These are phyloP conservation scores for Blumeriella jaapii DNA, from an alignment of 2,329 filamentous ascomycete genomes.

Conservation along the genomic window DNA sequence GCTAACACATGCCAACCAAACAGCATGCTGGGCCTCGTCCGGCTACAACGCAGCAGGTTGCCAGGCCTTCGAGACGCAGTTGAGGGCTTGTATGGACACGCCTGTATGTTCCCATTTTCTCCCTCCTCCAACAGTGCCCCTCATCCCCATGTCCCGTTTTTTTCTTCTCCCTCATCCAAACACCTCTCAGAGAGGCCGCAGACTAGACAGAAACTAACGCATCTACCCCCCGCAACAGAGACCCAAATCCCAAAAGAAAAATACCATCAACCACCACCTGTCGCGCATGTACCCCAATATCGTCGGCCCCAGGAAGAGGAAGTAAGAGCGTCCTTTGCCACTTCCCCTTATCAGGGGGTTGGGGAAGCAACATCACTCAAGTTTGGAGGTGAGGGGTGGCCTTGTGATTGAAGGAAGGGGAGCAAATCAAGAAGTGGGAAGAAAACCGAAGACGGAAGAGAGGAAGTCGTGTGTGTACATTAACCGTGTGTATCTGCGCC, in stretches of 20 bases:
- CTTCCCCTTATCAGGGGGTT: no score
- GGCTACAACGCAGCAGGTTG: constrained; percentile 55
- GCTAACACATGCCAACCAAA: constrained; percentile 2
- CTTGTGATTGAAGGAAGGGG: no score
- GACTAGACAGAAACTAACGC: neutral
- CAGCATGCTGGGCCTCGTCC: constrained; percentile 76
- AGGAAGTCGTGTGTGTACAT: no score
- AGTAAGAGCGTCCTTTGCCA: no score
- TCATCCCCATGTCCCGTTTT: neutral
- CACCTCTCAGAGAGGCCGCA: neutral
- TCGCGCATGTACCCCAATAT: constrained; percentile 64
- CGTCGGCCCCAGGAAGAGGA: constrained; percentile 58
- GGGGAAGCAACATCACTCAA: no score
- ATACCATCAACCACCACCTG: constrained; percentile 85
- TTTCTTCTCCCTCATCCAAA: neutral
- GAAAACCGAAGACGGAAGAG: no score
- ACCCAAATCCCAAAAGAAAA: constrained; percentile 48
- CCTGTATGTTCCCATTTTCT: constrained; percentile 40
- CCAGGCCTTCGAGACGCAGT: constrained; percentile 44
- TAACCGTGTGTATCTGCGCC: no score
- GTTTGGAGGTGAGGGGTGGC: no score
- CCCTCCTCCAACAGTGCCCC: neutral
- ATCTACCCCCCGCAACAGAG: no score
- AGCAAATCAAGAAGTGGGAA: no score
- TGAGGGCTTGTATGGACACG: constrained; percentile 69